These are phyloP conservation scores for Colletotrichum somersetense DNA, from an alignment of 2,329 filamentous ascomycete species.

Conservation along the genomic window DNA sequence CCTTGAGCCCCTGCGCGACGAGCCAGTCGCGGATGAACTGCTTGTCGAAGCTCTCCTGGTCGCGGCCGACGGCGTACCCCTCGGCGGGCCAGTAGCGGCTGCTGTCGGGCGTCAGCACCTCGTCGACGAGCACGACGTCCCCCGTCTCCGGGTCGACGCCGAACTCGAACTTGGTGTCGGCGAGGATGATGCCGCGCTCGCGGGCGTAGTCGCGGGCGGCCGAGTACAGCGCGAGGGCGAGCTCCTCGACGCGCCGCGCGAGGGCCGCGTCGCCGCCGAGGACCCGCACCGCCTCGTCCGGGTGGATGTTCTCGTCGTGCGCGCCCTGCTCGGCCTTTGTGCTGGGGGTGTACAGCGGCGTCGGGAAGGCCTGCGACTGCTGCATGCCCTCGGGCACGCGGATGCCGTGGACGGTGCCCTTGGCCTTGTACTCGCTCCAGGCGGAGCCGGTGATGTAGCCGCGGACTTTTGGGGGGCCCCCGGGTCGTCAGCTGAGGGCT, in stretches of 20 bases:
- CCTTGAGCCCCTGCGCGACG: conserved; percentile 78
- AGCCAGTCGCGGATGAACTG: conserved; percentile 88
- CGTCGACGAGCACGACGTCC: conserved; percentile 82
- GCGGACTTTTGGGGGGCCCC: conserved; percentile 64
- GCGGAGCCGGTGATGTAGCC: conserved; percentile 91
- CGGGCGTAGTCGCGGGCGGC: conserved; percentile 73
- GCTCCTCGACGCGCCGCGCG: conserved; percentile 73
- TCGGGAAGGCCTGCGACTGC: conserved; percentile 77
- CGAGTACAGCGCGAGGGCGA: conserved; percentile 74
- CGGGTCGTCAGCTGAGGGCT: background rate
- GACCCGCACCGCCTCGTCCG: conserved; percentile 69
- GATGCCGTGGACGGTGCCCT: conserved; percentile 85
- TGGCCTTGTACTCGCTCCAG: conserved; percentile 80
- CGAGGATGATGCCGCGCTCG: conserved; percentile 79
- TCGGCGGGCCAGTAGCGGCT: conserved; percentile 89
- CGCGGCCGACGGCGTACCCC: conserved; percentile 77
- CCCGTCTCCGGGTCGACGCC: conserved; percentile 74
- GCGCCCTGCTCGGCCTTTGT: conserved; percentile 86
- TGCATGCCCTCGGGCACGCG: conserved; percentile 74
- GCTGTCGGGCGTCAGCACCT: conserved; percentile 85
- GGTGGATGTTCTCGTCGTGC: conserved; percentile 88
- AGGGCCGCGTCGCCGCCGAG: conserved; percentile 72
- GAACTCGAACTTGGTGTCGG: conserved; percentile 73
- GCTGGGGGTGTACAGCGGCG: conserved; percentile 78
- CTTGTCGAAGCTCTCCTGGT: conserved; percentile 92